Evolutionary conservation across 78 protist genomes (phyloP).

Genomic region (Reticulomyxa filosa): DNA sequence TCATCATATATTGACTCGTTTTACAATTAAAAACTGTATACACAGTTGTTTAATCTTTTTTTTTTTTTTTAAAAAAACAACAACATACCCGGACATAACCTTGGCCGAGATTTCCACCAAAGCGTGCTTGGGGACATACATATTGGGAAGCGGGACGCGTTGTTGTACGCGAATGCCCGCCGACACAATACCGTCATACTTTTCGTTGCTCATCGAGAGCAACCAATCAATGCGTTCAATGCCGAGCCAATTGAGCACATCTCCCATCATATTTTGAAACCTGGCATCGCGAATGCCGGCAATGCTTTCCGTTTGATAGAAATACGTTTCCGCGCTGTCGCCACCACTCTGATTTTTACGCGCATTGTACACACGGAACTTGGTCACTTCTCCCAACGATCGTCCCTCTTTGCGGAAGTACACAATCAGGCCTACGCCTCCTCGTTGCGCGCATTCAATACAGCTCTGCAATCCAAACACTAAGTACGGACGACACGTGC

Average conservation of each 20-base stretch:
- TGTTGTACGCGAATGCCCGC: too few relatives aligned
- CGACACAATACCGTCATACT: neutral
- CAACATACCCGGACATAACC: too few relatives aligned
- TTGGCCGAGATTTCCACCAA: too few relatives aligned
- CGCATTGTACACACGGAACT: constrained; percentile 35
- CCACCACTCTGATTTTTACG: constrained; percentile 7
- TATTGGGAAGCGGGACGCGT: too few relatives aligned
- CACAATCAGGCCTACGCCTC: constrained; percentile 29
- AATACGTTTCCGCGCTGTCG: constrained; percentile 16
- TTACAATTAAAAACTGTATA: too few relatives aligned
- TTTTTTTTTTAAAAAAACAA: too few relatives aligned
- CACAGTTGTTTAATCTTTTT: too few relatives aligned
- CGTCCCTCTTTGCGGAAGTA: constrained; percentile 30
- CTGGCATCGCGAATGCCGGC: too few relatives aligned
- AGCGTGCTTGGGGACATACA: too few relatives aligned
- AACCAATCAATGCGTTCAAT: neutral
- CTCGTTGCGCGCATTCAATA: neutral
- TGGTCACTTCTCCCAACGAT: constrained; percentile 30
- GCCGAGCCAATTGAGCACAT: neutral
- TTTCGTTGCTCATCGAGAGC: neutral
- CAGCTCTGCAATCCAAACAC: constrained; percentile 24
- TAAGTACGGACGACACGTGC: constrained; percentile 28
- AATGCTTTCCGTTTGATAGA: constrained; percentile 11
- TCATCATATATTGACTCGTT: too few relatives aligned
- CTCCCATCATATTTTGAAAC: too few relatives aligned